Evolutionary conservation across 2,329 filamentous ascomycete genomes (phyloP).

Genomic region (Hypoxylon sp.): DNA sequence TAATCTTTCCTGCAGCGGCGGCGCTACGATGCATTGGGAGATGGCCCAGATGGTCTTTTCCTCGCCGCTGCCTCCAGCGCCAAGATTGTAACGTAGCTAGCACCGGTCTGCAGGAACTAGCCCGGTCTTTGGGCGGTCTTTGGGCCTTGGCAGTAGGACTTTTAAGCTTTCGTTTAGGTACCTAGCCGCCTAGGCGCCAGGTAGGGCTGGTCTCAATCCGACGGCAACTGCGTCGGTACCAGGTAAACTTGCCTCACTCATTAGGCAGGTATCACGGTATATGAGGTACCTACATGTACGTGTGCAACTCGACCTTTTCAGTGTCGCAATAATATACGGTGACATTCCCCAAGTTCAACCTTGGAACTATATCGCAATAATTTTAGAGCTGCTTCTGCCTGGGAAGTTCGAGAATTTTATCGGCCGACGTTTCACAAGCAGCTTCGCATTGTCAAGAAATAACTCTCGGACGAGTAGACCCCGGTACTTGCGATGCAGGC

Average conservation of each 20-base stretch:
- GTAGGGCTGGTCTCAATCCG: background rate
- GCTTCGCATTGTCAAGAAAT: background rate
- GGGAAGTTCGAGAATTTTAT: background rate
- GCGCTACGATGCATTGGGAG: constrained; percentile 34
- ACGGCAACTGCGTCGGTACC: background rate
- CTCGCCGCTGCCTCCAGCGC: constrained; percentile 19
- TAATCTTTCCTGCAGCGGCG: constrained; percentile 15
- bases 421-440: background rate
- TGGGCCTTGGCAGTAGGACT: background rate
- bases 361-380: background rate
- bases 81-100: constrained; percentile 26
- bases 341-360: too few relatives aligned
- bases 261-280: too few relatives aligned
- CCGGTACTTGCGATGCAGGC: background rate
- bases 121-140: too few relatives aligned
- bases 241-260: too few relatives aligned
- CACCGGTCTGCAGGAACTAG: constrained; percentile 21
- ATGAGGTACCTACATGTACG: too few relatives aligned
- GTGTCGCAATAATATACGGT: too few relatives aligned
- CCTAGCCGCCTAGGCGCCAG: background rate
- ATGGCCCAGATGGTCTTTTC: constrained; percentile 12
- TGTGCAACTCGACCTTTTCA: too few relatives aligned
- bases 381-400: background rate
- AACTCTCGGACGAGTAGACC: constrained; percentile 11
- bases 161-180: background rate